Conservation (phyloP, 2,329 filamentous ascomycete genomes). For the Fusarium succisae region DNA sequence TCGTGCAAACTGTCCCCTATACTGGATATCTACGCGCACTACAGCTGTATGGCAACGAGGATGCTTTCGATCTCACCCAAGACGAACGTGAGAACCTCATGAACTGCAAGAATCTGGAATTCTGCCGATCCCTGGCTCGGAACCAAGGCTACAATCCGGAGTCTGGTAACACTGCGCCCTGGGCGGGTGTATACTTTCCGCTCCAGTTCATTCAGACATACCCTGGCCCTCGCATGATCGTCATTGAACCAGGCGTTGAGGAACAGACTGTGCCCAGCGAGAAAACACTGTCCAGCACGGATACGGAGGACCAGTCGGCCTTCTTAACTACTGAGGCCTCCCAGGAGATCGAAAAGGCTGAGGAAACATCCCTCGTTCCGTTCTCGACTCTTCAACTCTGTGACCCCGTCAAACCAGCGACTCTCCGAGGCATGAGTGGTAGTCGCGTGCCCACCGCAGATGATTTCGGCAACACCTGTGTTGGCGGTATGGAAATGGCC, state of each 20-base stretch:
- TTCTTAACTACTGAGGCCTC: neutral
- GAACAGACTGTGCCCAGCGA: neutral
- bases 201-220: neutral
- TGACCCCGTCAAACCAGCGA: neutral
- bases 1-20: constrained; percentile 7
- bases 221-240: neutral
- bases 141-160: neutral
- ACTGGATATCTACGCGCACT: constrained; percentile 10
- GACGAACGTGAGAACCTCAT: neutral
- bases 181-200: constrained; percentile 12
- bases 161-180: neutral
- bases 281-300: neutral
- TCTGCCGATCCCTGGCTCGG: constrained; percentile 2
- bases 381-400: neutral
- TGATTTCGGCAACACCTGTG: constrained; percentile 12
- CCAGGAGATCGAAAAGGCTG: neutral
- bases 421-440: constrained; percentile 13
- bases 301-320: neutral
- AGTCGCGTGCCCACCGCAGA: neutral
- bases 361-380: neutral
- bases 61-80: neutral
- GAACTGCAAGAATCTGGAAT: constrained; percentile 1
- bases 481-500: constrained; percentile 23
- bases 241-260: neutral
- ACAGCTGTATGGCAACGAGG: constrained; percentile 20